phyloP scores from a whole-genome alignment of 257 asterid species.

The Ocimum tenuiflorum region DNA sequence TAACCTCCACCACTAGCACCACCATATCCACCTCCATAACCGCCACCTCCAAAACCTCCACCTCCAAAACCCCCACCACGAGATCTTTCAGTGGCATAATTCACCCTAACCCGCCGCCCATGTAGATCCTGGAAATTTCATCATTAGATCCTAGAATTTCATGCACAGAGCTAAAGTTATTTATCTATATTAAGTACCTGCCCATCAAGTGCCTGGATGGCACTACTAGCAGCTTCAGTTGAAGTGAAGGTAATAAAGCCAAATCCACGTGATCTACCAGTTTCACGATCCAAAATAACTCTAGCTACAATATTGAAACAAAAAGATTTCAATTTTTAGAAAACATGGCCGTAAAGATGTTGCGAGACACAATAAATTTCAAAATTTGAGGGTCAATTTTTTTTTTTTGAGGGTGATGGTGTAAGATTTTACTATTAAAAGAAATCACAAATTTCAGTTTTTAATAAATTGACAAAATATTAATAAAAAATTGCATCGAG shows the following conservation, averaged over 20 bases:
- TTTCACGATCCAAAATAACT: conserved; percentile 65
- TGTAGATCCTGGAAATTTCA: conserved; percentile 40
- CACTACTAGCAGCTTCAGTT: conserved; percentile 64
- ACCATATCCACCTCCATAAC: conserved; percentile 16
- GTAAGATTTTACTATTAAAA: not conserved
- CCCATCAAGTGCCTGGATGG: conserved; percentile 73
- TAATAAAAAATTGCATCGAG: not conserved
- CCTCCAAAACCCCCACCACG: conserved; percentile 43
- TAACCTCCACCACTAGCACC: conserved; percentile 11
- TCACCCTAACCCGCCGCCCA: conserved; percentile 50
- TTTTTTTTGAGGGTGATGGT: no score
- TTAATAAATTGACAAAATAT: not conserved
- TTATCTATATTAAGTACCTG: conserved; percentile 43
- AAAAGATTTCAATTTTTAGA: not conserved
- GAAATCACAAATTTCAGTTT: not conserved
- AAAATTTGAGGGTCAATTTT: no score
- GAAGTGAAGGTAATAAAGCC: conserved; percentile 73
- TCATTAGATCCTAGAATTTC: not conserved
- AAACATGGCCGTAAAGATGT: not conserved
- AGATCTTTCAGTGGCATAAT: conserved; percentile 44
- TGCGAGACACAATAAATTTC: no score
- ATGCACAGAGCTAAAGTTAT: not conserved
- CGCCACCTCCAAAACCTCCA: conserved; percentile 28
- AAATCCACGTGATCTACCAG: conserved; percentile 89
- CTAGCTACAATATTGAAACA: conserved; percentile 46